Conservation (phyloP, 2,329 filamentous ascomycete genomes). For the Talaromyces sp. region DNA sequence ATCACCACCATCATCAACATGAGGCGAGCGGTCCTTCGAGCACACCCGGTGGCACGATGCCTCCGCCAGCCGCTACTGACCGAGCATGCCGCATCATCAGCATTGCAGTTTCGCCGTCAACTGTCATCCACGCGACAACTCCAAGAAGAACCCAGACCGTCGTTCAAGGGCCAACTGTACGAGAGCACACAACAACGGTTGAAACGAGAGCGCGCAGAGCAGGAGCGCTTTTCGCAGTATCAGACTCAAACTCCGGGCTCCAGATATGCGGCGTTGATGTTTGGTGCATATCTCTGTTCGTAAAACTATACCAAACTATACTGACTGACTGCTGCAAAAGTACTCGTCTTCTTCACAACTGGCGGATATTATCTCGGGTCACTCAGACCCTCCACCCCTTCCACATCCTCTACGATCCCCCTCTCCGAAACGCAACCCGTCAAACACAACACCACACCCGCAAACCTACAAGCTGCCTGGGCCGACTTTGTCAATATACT, state of each 20-base stretch:
- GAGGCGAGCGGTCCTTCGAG: constrained; percentile 11
- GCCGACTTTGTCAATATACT: constrained; percentile 59
- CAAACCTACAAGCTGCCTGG: constrained; percentile 63
- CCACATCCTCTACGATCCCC: constrained; percentile 56
- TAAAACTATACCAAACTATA: constrained; percentile 13
- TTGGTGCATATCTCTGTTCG: constrained; percentile 24
- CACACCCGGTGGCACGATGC: constrained; percentile 2
- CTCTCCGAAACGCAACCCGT: constrained; percentile 48
- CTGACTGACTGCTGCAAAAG: constrained; percentile 32
- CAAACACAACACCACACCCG: constrained; percentile 53
- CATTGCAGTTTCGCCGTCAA: background rate
- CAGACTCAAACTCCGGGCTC: constrained; percentile 40
- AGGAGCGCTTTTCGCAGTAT: constrained; percentile 48
- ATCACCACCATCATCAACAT: background rate
- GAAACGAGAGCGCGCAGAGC: constrained; percentile 56
- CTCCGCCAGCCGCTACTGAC: background rate
- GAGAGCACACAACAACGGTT: constrained; percentile 59
- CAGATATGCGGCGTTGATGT: constrained; percentile 37
- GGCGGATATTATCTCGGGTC: constrained; percentile 57
- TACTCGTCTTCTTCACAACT: constrained; percentile 48
- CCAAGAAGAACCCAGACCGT: constrained; percentile 31
- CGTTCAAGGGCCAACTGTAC: constrained; percentile 61
- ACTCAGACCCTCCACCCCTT: constrained; percentile 44
- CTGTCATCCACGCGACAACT: constrained; percentile 3
- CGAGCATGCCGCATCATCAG: background rate